Evolutionary conservation across 2,329 filamentous ascomycete species (phyloP).

Genomic region (Calonectria hongkongensis): DNA sequence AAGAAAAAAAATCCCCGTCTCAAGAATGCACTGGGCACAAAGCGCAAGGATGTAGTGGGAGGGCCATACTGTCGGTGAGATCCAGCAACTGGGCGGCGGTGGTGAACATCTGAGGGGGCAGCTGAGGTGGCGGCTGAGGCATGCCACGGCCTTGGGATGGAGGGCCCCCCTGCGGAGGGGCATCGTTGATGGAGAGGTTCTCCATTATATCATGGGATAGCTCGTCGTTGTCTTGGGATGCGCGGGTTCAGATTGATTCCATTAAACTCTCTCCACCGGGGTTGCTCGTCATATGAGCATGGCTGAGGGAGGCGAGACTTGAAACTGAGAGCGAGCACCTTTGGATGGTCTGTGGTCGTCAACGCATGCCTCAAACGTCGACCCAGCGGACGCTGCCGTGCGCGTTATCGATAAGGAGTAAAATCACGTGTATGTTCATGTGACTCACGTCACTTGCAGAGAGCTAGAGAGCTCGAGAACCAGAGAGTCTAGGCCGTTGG

Average conservation of each 20-base stretch:
- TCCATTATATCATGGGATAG: conserved; percentile 67
- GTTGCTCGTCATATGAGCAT: conserved; percentile 53
- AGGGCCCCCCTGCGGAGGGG: conserved; percentile 64
- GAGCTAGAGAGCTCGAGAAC: too few species aligned
- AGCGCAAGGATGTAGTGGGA: conserved; percentile 38
- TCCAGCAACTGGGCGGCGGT: conserved; percentile 97
- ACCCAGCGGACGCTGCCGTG: conserved; percentile 44
- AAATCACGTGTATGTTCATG: conserved; percentile 47
- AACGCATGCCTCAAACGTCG: conserved; percentile 50
- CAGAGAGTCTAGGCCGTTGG: conserved; percentile 17
- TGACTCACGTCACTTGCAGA: conserved; percentile 39
- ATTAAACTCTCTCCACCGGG: conserved; percentile 44
- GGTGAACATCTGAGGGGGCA: conserved; percentile 98
- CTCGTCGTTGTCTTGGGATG: conserved; percentile 28
- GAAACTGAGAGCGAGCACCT: conserved; percentile 28
- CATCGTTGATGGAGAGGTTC: conserved; percentile 71
- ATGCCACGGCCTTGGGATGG: conserved; percentile 56
- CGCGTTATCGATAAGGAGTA: conserved; percentile 48
- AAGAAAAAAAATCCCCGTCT: background rate
- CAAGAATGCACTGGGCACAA: conserved; percentile 22
- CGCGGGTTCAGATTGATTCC: conserved; percentile 42
- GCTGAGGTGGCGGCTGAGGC: conserved; percentile 74
- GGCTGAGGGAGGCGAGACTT: conserved; percentile 41
- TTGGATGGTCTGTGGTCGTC: conserved; percentile 47
- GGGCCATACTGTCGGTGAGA: conserved; percentile 91